Percentiles rank a stretch among this genome's conserved stretches.
Conservation (phyloP, 2,329 filamentous ascomycete species). For the Calonectria pauciramosa region DNA sequence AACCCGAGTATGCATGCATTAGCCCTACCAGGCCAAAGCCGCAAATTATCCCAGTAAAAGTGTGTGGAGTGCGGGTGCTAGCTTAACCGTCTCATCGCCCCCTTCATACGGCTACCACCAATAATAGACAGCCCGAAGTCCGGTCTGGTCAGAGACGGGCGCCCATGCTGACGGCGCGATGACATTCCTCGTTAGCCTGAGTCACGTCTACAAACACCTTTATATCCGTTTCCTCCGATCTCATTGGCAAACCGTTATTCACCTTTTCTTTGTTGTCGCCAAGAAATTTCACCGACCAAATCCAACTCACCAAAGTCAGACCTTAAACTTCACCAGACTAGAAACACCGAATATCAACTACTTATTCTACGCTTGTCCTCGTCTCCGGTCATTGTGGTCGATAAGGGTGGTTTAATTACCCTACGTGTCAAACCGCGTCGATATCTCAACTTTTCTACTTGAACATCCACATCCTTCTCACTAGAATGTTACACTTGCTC, state of each 20-base stretch:
- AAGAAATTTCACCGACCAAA: not conserved
- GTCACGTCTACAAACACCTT: not conserved
- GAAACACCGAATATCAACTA: not conserved
- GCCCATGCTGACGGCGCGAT: conserved; percentile 10
- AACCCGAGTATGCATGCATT: not conserved
- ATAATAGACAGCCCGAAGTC: conserved; percentile 20
- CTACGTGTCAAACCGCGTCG: not conserved
- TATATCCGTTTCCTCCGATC: not conserved
- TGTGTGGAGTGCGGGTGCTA: not conserved
- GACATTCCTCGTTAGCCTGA: not conserved
- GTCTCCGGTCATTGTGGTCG: not conserved
- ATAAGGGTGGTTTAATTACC: not conserved
- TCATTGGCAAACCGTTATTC: not conserved
- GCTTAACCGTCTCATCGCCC: not conserved
- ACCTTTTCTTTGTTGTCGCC: not conserved
- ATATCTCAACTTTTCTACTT: not conserved
- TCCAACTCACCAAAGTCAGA: not conserved
- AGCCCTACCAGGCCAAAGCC: not conserved
- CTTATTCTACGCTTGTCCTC: not conserved
- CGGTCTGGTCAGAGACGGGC: not conserved
- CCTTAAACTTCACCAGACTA: not conserved
- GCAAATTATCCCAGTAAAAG: not conserved
- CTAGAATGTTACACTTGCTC: conserved; percentile 29
- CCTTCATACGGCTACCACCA: not conserved
- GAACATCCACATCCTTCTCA: not conserved